Percentiles rank a stretch among this genome's conserved stretches.
These are phyloP conservation scores for Phanerochaete carnosa DNA, from an alignment of 768 basidiomycete genomes.

Conservation along the genomic window DNA sequence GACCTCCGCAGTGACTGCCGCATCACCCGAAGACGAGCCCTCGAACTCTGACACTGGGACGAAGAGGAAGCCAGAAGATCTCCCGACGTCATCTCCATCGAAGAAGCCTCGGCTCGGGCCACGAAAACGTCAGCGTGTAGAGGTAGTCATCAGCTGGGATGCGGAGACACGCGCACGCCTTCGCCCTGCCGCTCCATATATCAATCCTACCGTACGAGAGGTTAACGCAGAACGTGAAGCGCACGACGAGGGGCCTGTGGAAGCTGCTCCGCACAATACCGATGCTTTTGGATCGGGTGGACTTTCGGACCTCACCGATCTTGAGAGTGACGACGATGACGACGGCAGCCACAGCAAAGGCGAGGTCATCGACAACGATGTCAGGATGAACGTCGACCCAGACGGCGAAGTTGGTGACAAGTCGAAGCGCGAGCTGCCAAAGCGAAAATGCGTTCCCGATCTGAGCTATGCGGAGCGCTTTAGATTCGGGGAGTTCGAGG, in stretches of 20 bases:
- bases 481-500: background rate
- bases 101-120: background rate
- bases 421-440: too few relatives aligned
- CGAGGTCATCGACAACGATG: background rate
- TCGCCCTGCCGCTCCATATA: background rate
- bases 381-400: background rate
- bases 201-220: background rate
- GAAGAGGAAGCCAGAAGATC: background rate
- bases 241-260: background rate
- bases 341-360: background rate
- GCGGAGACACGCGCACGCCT: background rate
- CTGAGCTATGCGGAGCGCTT: too few relatives aligned
- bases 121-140: background rate
- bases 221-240: background rate
- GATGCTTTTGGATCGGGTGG: background rate
- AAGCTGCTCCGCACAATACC: background rate
- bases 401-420: background rate
- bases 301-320: constrained; percentile 7
- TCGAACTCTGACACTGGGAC: background rate
- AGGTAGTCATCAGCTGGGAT: background rate
- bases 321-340: background rate
- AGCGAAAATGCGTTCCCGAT: too few relatives aligned
- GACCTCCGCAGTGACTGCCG: background rate
- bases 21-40: background rate
- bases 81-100: background rate